Evolutionary conservation across 2,329 filamentous ascomycete species (phyloP), one percentile per base, ranked within the genome.

Genomic region (Beauveria brongniartii): DNA sequence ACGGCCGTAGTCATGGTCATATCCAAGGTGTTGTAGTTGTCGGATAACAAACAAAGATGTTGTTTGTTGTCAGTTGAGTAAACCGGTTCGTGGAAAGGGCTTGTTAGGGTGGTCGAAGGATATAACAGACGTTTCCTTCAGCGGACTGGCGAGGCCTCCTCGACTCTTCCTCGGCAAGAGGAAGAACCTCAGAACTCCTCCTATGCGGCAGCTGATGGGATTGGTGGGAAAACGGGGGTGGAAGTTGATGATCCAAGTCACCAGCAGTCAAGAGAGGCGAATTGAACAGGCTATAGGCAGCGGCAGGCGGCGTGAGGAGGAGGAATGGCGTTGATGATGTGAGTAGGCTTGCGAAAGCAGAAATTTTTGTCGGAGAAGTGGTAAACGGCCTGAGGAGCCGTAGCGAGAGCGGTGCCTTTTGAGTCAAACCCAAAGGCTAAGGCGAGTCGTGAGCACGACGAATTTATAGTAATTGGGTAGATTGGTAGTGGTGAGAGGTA

Each of bases 151-250:
- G 89, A 91, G 90, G 91, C 89, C 91, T 93, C 89, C 89, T 91
- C 90, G 92, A 96, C 91, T 94, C 94, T 95, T 93, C 94, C 94
- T 92, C 93, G 78, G 81, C 82, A 81, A 94, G 93, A 96, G 92
- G 93, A 97, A 97, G 93, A 96, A 92, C 89, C 90, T 87, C 84
- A 85, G 86, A 88, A 88, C 85, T 85, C 87, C 89, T 95, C 90
- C 91, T 97, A 99, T 99, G 93, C 94, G 94, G 94, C 94, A 97
- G 93, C 91, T 96, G 89, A 84, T 81, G 78, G 77, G 79, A 78
- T 78, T 83, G 77, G 75, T 83, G 78, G 74, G 79, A 82, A 76
- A 81, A 82, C 75, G 76, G 73, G 68, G 79, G 70, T 65, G 79
- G 74, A 70, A 75, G 64, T 66, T 75, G 74, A 73, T 79, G 74